Conservation (phyloP, 805 yeast species). For the Lipomyces sp. region DNA sequence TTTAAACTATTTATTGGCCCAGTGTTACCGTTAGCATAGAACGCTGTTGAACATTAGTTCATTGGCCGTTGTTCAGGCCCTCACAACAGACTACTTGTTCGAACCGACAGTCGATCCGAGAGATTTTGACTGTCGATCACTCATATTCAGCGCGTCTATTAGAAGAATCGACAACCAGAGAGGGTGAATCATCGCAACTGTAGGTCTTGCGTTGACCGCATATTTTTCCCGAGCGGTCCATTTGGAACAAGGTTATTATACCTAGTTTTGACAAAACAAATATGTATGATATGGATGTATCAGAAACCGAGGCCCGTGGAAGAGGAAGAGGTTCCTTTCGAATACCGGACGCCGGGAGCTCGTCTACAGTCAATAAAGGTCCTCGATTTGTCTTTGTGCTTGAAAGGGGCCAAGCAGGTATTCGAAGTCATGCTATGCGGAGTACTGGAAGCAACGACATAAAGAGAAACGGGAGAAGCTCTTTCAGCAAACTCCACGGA, state of each 20-base stretch:
- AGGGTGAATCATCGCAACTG: not conserved
- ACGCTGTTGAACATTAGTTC: too few species aligned
- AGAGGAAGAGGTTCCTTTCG: not conserved
- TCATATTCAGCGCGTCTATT: not conserved
- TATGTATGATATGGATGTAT: not conserved
- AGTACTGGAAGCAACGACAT: not conserved
- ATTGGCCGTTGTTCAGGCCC: too few species aligned
- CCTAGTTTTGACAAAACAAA: not conserved
- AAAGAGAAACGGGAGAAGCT: not conserved
- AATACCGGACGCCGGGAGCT: not conserved
- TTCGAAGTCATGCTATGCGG: not conserved
- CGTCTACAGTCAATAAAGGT: not conserved
- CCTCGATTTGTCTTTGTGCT: not conserved
- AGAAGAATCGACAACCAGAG: too few species aligned
- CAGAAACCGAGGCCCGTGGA: not conserved
- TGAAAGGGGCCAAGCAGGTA: not conserved
- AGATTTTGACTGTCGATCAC: not conserved
- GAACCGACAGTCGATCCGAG: not conserved
- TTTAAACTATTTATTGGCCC: too few species aligned
- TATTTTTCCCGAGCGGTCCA: not conserved
- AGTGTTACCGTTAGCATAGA: too few species aligned
- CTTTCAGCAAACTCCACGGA: not conserved
- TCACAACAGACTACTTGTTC: not conserved
- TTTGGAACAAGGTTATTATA: not conserved
- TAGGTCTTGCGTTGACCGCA: not conserved